phyloP scores from a whole-genome alignment of 2,329 filamentous ascomycete genomes.

The Fusarium anguioides region DNA sequence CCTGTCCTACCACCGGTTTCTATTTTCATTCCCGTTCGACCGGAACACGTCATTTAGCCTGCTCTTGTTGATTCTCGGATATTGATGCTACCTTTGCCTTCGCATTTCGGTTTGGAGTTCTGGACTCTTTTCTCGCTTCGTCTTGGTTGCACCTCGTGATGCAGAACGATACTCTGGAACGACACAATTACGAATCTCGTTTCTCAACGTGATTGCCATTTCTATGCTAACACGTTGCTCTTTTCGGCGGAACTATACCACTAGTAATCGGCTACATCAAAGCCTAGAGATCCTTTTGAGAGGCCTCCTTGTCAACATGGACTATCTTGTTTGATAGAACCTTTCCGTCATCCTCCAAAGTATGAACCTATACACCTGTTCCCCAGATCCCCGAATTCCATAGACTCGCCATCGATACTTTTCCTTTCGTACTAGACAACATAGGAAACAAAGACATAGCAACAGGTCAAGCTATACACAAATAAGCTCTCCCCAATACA shows the following conservation, averaged over 20 bases:
- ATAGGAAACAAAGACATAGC: constrained; percentile 1
- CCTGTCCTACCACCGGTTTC: not conserved
- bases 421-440: constrained; percentile 6
- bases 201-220: not conserved
- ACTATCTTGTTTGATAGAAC: not conserved
- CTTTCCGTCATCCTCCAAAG: not conserved
- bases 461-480: not conserved
- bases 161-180: not conserved
- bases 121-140: not conserved
- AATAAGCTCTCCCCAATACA: not conserved
- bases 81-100: not conserved
- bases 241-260: not conserved
- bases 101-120: not conserved
- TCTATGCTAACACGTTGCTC: not conserved
- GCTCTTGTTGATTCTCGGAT: not conserved
- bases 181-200: not conserved
- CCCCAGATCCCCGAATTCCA: not conserved
- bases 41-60: constrained; percentile 13
- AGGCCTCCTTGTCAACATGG: not conserved
- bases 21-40: not conserved
- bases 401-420: constrained; percentile 5
- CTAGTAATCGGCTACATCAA: not conserved
- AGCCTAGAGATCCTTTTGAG: not conserved
- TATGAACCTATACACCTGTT: not conserved
- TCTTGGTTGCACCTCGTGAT: not conserved